These are phyloP conservation scores for Canna indica DNA, from an alignment of 176 grass and related monocot genomes.

Conservation along the genomic window DNA sequence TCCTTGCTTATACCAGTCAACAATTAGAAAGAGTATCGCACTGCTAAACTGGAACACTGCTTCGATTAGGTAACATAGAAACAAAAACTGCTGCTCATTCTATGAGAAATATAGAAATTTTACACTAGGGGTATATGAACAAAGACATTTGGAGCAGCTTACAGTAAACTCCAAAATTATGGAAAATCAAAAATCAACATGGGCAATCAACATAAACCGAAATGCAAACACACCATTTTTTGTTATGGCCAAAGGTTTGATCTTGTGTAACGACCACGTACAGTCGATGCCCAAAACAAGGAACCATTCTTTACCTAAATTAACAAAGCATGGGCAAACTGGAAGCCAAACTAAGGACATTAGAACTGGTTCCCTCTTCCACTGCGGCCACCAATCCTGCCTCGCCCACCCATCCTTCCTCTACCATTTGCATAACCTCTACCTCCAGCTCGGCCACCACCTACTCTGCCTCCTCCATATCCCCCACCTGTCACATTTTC, in stretches of 20 bases:
- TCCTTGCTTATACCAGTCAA: no score
- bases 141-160: background rate
- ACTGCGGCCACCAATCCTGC: slow-evolving; percentile 47
- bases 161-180: background rate
- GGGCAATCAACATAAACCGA: slow-evolving; percentile 26
- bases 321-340: slow-evolving; percentile 7
- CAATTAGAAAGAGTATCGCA: no score
- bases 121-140: background rate
- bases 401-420: slow-evolving; percentile 61
- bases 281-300: background rate
- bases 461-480: slow-evolving; percentile 59
- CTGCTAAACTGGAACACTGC: no score
- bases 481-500: slow-evolving; percentile 34
- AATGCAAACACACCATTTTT: slow-evolving; percentile 8
- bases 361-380: slow-evolving; percentile 34
- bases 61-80: background rate
- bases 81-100: background rate
- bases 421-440: slow-evolving; percentile 56
- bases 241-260: background rate
- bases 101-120: background rate
- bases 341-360: slow-evolving; percentile 13
- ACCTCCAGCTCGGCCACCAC: slow-evolving; percentile 41
- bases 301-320: slow-evolving; percentile 18
- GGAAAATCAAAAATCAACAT: slow-evolving; percentile 15
- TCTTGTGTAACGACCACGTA: background rate